Percentiles rank a stretch among this genome's conserved stretches.
These are phyloP conservation scores for Penicillium decumbens DNA, from an alignment of 2,329 filamentous ascomycete genomes.

Conservation along the genomic window DNA sequence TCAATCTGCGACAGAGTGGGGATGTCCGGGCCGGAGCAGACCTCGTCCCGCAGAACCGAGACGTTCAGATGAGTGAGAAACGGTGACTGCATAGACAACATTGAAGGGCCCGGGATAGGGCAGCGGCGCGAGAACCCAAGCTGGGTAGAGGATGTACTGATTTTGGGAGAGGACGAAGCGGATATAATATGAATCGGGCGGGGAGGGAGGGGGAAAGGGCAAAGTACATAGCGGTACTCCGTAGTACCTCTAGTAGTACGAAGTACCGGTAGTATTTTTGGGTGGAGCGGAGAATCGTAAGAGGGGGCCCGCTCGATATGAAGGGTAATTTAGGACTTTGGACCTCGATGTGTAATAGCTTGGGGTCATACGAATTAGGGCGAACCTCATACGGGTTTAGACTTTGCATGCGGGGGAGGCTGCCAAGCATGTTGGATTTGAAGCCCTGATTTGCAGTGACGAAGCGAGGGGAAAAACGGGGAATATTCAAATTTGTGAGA, in stretches of 20 bases:
- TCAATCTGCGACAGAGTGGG: slow-evolving; percentile 26
- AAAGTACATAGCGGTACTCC: not conserved
- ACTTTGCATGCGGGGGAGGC: slow-evolving; percentile 26
- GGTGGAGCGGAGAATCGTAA: slow-evolving; percentile 2
- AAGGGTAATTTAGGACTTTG: slow-evolving; percentile 5
- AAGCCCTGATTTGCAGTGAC: slow-evolving; percentile 24
- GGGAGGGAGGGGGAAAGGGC: not conserved
- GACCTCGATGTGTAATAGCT: slow-evolving; percentile 16
- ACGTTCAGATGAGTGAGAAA: slow-evolving; percentile 24
- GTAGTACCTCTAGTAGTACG: too few species aligned
- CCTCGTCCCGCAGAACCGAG: slow-evolving; percentile 18
- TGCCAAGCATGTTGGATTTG: slow-evolving; percentile 23
- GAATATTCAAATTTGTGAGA: not conserved
- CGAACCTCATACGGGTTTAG: slow-evolving; percentile 8
- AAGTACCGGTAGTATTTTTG: not conserved
- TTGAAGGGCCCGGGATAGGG: slow-evolving; percentile 21
- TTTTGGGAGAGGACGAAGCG: not conserved
- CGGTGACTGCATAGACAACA: slow-evolving; percentile 40
- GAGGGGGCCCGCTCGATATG: not conserved
- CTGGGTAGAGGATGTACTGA: not conserved
- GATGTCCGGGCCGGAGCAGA: slow-evolving; percentile 24
- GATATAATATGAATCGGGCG: slow-evolving; percentile 9
- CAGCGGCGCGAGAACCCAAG: slow-evolving; percentile 4
- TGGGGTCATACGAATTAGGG: slow-evolving; percentile 16
- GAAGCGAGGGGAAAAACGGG: slow-evolving; percentile 8